These are phyloP conservation scores for Artemisia annua DNA, from an alignment of 129 eudicot species.

Conservation along the genomic window DNA sequence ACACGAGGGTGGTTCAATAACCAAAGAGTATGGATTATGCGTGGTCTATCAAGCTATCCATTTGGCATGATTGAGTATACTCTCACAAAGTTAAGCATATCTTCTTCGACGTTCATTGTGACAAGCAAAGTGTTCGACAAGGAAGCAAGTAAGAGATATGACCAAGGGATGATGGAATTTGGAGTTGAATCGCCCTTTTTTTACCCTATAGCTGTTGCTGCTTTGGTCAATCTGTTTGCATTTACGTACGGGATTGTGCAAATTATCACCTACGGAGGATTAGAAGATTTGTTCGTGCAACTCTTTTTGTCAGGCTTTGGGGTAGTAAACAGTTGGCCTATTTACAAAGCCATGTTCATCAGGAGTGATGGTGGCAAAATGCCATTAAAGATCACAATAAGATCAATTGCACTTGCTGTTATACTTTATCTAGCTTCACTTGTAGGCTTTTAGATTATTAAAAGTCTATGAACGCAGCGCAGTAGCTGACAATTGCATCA, in stretches of 20 bases:
- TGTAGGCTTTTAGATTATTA: constrained; percentile 1
- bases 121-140: constrained; percentile 49
- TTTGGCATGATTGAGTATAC: constrained; percentile 44
- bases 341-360: constrained; percentile 56
- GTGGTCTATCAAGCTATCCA: constrained; percentile 37
- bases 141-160: constrained; percentile 49
- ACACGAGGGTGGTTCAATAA: constrained; percentile 52
- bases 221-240: constrained; percentile 30
- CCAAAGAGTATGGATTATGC: constrained; percentile 63
- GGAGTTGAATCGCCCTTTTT: constrained; percentile 56
- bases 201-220: constrained; percentile 44
- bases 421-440: constrained; percentile 28
- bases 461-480: neutral
- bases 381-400: constrained; percentile 45
- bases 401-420: constrained; percentile 34
- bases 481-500: no score
- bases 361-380: constrained; percentile 56
- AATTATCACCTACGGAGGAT: constrained; percentile 10
- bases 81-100: constrained; percentile 31
- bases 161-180: constrained; percentile 54
- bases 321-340: constrained; percentile 55
- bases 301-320: constrained; percentile 53
- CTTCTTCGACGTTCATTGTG: constrained; percentile 37
- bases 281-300: constrained; percentile 34
- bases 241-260: constrained; percentile 18